These are phyloP conservation scores for Aspergillus brunneoviolaceus DNA, from an alignment of 2,329 filamentous ascomycete genomes.

Conservation along the genomic window DNA sequence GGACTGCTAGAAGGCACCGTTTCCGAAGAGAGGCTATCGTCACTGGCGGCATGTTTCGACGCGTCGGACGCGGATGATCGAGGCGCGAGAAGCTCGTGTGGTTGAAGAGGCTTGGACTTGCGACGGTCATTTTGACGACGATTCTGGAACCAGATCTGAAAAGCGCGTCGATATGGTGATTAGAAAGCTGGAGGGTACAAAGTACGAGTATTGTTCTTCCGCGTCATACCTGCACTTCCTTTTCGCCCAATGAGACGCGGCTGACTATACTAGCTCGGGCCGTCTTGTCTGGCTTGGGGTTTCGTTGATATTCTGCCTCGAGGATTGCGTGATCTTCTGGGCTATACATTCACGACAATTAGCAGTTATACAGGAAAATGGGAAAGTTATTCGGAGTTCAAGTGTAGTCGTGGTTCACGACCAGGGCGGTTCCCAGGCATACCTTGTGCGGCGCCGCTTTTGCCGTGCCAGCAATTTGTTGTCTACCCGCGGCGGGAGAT, in stretches of 20 bases:
- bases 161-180: constrained; percentile 10
- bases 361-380: neutral
- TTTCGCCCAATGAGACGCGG: constrained; percentile 85
- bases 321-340: constrained; percentile 86
- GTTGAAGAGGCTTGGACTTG: constrained; percentile 78
- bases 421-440: constrained; percentile 21
- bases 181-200: constrained; percentile 25
- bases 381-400: neutral
- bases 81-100: constrained; percentile 65
- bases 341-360: constrained; percentile 46
- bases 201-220: constrained; percentile 15
- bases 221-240: constrained; percentile 83
- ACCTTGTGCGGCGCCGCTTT: constrained; percentile 63
- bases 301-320: constrained; percentile 78
- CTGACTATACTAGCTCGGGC: constrained; percentile 80
- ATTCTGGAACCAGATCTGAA: constrained; percentile 96
- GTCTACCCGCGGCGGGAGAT: constrained; percentile 58
- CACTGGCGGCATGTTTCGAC: constrained; percentile 27
- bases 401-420: neutral
- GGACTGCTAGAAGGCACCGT: constrained; percentile 29
- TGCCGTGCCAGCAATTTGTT: constrained; percentile 61
- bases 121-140: constrained; percentile 87
- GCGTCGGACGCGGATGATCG: constrained; percentile 29
- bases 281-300: constrained; percentile 88
- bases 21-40: constrained; percentile 31